Conservation (phyloP, 495 filamentous ascomycete genomes). For the Penicillium turbatum region DNA sequence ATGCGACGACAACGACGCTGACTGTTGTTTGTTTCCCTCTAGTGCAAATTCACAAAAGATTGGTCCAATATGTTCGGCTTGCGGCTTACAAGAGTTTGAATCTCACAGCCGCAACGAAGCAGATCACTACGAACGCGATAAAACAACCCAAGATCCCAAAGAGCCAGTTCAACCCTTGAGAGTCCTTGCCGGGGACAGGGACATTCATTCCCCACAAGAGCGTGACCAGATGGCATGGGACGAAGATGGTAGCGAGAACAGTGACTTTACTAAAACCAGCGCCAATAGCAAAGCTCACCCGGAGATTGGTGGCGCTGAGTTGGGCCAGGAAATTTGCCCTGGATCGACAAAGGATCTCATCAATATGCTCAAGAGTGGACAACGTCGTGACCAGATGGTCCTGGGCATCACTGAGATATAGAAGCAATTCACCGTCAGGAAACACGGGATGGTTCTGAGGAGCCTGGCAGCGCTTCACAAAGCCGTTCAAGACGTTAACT, state of each 20-base stretch:
- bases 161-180: constrained; percentile 59
- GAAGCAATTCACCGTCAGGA: constrained; percentile 80
- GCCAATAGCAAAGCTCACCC: constrained; percentile 69
- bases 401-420: constrained; percentile 92
- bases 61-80: background rate
- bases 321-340: constrained; percentile 93
- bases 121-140: constrained; percentile 49
- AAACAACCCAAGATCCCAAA: constrained; percentile 71
- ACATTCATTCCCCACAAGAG: constrained; percentile 98
- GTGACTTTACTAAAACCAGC: constrained; percentile 84
- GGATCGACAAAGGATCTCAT: constrained; percentile 84
- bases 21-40: no score
- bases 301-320: constrained; percentile 77
- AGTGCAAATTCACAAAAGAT: no score
- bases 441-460: constrained; percentile 76
- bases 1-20: no score
- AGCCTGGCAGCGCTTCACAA: constrained; percentile 87
- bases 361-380: constrained; percentile 81
- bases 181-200: constrained; percentile 61
- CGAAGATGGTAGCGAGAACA: constrained; percentile 84
- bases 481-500: constrained; percentile 91
- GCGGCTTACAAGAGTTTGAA: constrained; percentile 25
- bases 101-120: constrained; percentile 35
- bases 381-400: constrained; percentile 98
- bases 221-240: constrained; percentile 85